Conservation (phyloP, 371 early-diverging fungal genomes). For the Mortierella sp. region DNA sequence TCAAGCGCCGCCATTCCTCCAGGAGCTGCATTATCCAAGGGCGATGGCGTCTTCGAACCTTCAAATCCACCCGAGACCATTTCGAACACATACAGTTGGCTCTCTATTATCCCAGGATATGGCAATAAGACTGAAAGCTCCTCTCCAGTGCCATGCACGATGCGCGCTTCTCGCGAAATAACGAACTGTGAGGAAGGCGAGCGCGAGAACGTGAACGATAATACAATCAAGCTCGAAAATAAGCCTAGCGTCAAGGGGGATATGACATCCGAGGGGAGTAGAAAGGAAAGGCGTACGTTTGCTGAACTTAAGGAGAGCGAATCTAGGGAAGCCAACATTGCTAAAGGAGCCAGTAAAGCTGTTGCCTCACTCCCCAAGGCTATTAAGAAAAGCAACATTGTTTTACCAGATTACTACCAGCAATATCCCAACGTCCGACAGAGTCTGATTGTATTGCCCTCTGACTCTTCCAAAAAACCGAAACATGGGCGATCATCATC, state of each 20-base stretch:
- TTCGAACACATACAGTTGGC: conserved; percentile 41
- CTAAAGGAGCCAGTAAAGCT: conserved; percentile 25
- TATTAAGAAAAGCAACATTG: conserved; percentile 31
- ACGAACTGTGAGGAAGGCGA: conserved; percentile 26
- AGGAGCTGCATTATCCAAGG: conserved; percentile 6
- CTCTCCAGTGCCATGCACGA: not conserved
- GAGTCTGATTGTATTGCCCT: conserved; percentile 23
- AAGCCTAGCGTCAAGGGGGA: conserved; percentile 3
- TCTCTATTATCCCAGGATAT: conserved; percentile 49
- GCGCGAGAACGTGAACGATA: conserved; percentile 16
- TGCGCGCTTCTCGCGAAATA: conserved; percentile 10
- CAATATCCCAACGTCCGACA: conserved; percentile 44
- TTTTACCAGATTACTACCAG: conserved; percentile 48
- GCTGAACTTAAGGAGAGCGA: conserved; percentile 31
- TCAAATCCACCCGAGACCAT: not conserved
- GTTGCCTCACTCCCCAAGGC: conserved; percentile 34
- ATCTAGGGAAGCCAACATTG: conserved; percentile 9
- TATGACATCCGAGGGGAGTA: not conserved
- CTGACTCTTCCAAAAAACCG: not conserved
- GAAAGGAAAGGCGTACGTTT: conserved; percentile 12
- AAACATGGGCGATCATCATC: conserved; percentile 17
- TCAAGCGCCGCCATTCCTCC: conserved; percentile 23
- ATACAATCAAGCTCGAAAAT: conserved; percentile 9
- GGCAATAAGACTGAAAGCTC: conserved; percentile 21
- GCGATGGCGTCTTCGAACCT: not conserved